A percentile compares a stretch with the other conserved stretches of the same genome.
These are phyloP conservation scores for Eucalyptus cloeziana DNA, from an alignment of 345 rosid species.

Conservation along the genomic window DNA sequence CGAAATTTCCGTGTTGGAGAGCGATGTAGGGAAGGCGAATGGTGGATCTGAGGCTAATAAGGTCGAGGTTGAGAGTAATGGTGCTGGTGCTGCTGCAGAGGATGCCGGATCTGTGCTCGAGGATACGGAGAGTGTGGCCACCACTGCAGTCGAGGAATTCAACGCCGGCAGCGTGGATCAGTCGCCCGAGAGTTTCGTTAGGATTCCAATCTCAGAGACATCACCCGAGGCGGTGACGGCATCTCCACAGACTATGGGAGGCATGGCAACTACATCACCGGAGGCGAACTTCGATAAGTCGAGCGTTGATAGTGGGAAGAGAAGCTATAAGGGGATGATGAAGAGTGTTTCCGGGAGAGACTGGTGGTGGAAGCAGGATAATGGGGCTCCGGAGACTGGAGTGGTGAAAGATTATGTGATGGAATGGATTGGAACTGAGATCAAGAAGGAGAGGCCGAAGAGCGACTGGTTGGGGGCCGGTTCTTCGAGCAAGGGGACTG, in stretches of 20 bases:
- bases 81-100: conserved; percentile 21
- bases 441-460: conserved; percentile 67
- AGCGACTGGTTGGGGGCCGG: conserved; percentile 48
- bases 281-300: conserved; percentile 21
- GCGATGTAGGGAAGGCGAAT: background rate
- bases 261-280: conserved; percentile 4
- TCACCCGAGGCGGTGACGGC: conserved; percentile 36
- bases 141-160: conserved; percentile 57
- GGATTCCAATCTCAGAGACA: conserved; percentile 15
- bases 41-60: conserved; percentile 7
- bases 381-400: conserved; percentile 21
- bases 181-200: conserved; percentile 37
- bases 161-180: conserved; percentile 40
- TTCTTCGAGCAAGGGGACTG: conserved; percentile 7
- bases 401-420: conserved; percentile 73
- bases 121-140: conserved; percentile 62
- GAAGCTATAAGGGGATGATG: conserved; percentile 5
- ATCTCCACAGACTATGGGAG: conserved; percentile 16
- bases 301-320: conserved; percentile 16
- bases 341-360: conserved; percentile 25
- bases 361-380: conserved; percentile 71
- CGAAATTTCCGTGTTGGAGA: conserved; percentile 11
- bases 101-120: conserved; percentile 61
- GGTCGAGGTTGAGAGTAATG: conserved; percentile 20
- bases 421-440: conserved; percentile 92